These are phyloP conservation scores for Elymus sibiricus DNA, from an alignment of 176 grass and related monocot species.

Conservation along the genomic window DNA sequence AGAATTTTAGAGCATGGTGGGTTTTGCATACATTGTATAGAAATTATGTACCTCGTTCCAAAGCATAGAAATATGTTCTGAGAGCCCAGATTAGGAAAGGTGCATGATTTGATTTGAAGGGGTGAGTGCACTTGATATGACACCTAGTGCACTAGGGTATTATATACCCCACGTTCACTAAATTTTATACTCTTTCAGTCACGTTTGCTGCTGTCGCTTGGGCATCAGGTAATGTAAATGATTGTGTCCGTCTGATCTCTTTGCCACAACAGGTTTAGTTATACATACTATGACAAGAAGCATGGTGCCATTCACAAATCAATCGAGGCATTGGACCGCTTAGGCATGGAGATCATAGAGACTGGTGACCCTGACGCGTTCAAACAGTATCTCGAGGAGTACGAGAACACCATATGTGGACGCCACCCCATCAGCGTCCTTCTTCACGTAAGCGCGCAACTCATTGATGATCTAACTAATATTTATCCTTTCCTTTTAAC, in stretches of 20 bases:
- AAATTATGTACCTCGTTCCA: background rate
- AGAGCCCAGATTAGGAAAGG: background rate
- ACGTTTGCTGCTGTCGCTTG: background rate
- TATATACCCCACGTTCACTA: background rate
- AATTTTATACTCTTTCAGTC: background rate
- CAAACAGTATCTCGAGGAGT: conserved; percentile 67
- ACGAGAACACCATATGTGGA: conserved; percentile 88
- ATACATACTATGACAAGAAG: conserved; percentile 85
- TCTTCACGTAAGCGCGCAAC: conserved; percentile 57
- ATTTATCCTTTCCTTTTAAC: background rate
- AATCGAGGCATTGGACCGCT: conserved; percentile 80
- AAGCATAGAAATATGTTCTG: background rate
- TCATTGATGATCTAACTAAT: background rate
- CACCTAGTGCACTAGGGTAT: background rate
- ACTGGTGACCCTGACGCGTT: conserved; percentile 68
- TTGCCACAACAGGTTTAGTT: conserved; percentile 67
- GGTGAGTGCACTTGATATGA: background rate
- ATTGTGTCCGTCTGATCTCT: conserved; percentile 8
- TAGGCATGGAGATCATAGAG: conserved; percentile 98
- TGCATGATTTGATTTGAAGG: background rate
- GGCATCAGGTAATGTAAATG: background rate
- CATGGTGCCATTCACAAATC: conserved; percentile 84
- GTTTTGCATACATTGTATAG: background rate
- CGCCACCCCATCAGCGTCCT: conserved; percentile 94
- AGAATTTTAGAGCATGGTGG: background rate